Evolutionary conservation across 1,284 basidiomycete genomes (phyloP), one percentile per base, ranked within the genome.

Genomic region (Pseudozyma sp.): DNA sequence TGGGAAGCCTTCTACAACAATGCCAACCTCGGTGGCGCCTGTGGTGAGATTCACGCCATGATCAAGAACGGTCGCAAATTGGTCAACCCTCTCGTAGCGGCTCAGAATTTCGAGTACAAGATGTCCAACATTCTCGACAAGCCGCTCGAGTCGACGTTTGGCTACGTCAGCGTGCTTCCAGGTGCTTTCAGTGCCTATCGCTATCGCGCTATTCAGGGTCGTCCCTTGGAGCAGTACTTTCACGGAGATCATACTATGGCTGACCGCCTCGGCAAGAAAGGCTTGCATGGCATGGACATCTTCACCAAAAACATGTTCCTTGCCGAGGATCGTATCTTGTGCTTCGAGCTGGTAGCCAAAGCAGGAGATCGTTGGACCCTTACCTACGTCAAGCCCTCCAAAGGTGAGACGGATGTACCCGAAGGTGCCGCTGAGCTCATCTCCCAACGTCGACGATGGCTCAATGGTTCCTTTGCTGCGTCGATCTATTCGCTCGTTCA

Each of bases 81-180:
- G n/a, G 52, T 85, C 66, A 85, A 85, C 59, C 83, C 82, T 12
- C 72, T 85, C 1, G 83, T 85, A 2, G 93, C 93, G 6, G 93
- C 94, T 16, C 94, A 95, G 87, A 95, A 95, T 85, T 95, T 95
- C 72, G 95, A 97, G 87, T 97, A 97, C 87, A 97, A 97, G 88
- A 95, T 96, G 92, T 92, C 90, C 52, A 95, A 85, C 59, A 79
- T 79, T 31, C 75, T 81, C 36, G 93, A 94, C 83, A 95, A 96
- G 85, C 95, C 95, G 3, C 88, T 96, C 50, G 95, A 98, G 86
- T 95, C 93, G 80, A 92, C 91, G 72, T 98, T 98, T 82, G 96
- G 95, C 57, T 98, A 97, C 68, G 82, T 85, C 19, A 95, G 93
- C 49, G 95, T 97, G 69, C 87, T 98, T 63, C 96, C 96, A 52